Percentiles rank a stretch among this genome's conserved stretches.
Conservation (phyloP, 805 yeast genomes). For the Saturnispora halmiae region DNA sequence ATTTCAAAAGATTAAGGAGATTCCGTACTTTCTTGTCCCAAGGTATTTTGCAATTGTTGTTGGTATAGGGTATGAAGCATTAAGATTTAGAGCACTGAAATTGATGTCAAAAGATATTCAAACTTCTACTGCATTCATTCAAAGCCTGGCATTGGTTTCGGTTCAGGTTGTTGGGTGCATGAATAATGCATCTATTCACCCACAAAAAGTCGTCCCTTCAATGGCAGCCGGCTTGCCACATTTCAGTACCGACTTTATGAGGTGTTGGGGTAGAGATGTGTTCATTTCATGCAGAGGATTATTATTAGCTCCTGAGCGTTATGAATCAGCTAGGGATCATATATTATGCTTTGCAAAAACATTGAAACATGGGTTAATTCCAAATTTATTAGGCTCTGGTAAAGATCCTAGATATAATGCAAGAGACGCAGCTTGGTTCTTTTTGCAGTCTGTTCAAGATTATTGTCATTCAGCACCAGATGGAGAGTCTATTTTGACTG, state of each 20-base stretch:
- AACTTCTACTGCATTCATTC: conserved; percentile 62
- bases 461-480: conserved; percentile 59
- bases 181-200: conserved; percentile 66
- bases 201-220: conserved; percentile 53
- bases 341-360: conserved; percentile 84
- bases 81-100: conserved; percentile 56
- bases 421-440: conserved; percentile 96
- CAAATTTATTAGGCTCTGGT: conserved; percentile 87
- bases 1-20: conserved; percentile 48
- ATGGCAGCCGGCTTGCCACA: conserved; percentile 97
- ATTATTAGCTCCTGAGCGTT: conserved; percentile 66
- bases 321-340: conserved; percentile 70
- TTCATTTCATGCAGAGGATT: conserved; percentile 83
- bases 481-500: conserved; percentile 60
- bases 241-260: conserved; percentile 81
- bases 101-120: conserved; percentile 47
- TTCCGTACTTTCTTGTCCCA: conserved; percentile 79
- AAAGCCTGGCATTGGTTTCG: conserved; percentile 69
- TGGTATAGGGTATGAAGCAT: conserved; percentile 77
- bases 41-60: conserved; percentile 78
- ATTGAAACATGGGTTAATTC: conserved; percentile 89
- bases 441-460: conserved; percentile 80
- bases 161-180: conserved; percentile 77
- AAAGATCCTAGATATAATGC: conserved; percentile 92
- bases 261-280: conserved; percentile 98